Conservation (phyloP, 352 stramenopile species). For the Phytophthora vignae region DNA sequence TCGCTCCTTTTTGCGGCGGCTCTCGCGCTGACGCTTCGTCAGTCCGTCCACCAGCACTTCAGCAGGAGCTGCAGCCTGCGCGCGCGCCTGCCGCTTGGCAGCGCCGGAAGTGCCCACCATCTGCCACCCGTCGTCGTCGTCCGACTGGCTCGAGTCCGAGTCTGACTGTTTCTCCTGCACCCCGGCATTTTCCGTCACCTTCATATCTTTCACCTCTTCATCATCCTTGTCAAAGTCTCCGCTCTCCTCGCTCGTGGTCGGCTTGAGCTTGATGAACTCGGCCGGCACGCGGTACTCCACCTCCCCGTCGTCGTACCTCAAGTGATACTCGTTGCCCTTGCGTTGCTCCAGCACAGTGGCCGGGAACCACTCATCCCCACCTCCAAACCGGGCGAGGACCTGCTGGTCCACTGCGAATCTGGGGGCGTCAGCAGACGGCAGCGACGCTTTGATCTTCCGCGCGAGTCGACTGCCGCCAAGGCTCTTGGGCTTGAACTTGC, state of each 20-base stretch:
- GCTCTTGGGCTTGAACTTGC: conserved; percentile 69
- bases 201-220: conserved; percentile 10
- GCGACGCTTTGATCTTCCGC: conserved; percentile 33
- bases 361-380: conserved; percentile 68
- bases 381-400: conserved; percentile 70
- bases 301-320: conserved; percentile 83
- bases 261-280: conserved; percentile 49
- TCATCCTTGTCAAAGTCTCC: conserved; percentile 4
- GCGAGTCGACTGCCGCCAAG: conserved; percentile 44
- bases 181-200: conserved; percentile 16
- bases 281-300: conserved; percentile 76
- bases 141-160: conserved; percentile 36
- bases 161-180: conserved; percentile 20
- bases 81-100: conserved; percentile 28
- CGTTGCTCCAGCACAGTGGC: conserved; percentile 72
- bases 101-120: conserved; percentile 52
- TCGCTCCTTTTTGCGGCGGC: conserved; percentile 79
- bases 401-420: conserved; percentile 52
- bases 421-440: conserved; percentile 25
- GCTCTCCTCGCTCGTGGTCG: conserved; percentile 22
- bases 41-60: conserved; percentile 55
- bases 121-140: conserved; percentile 79
- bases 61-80: conserved; percentile 12
- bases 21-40: conserved; percentile 85
- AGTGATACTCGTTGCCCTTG: conserved; percentile 75